These are phyloP conservation scores for Dioszegia aurantiaca DNA, from an alignment of 768 basidiomycete genomes.

Conservation along the genomic window DNA sequence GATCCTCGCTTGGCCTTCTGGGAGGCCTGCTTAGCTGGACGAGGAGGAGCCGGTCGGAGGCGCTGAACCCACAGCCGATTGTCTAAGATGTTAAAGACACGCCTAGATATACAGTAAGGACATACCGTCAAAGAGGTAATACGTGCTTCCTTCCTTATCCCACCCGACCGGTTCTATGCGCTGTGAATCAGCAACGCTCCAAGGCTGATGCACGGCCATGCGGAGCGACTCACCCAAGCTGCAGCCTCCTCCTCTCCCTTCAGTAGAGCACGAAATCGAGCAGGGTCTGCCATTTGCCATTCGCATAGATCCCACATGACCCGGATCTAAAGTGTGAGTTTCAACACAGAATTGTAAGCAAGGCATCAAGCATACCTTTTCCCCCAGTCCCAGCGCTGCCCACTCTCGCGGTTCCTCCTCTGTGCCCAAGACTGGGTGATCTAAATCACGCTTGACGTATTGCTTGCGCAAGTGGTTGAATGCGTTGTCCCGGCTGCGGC, in stretches of 20 bases:
- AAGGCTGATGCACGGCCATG: background rate
- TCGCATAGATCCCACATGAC: slow-evolving; percentile 52
- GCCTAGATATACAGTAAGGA: background rate
- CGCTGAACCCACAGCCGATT: slow-evolving; percentile 52
- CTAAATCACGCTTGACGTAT: slow-evolving; percentile 37
- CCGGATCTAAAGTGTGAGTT: slow-evolving; percentile 35
- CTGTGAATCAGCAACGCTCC: slow-evolving; percentile 19
- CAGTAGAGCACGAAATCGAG: slow-evolving; percentile 47
- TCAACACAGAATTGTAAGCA: no score
- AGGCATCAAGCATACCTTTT: slow-evolving; percentile 32
- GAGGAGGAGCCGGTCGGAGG: slow-evolving; percentile 40
- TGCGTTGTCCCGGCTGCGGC: slow-evolving; percentile 41
- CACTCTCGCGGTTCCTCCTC: slow-evolving; percentile 42
- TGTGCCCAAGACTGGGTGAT: slow-evolving; percentile 35
- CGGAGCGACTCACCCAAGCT: slow-evolving; percentile 36
- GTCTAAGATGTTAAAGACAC: slow-evolving; percentile 26
- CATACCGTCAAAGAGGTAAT: slow-evolving; percentile 53
- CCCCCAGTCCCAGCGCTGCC: slow-evolving; percentile 42
- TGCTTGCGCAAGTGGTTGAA: slow-evolving; percentile 45
- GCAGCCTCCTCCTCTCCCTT: slow-evolving; percentile 47
- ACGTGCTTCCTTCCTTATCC: slow-evolving; percentile 51
- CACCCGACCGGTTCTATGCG: slow-evolving; percentile 52
- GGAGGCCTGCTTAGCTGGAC: slow-evolving; percentile 34
- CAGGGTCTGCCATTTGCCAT: slow-evolving; percentile 51
- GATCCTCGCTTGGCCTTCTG: slow-evolving; percentile 38